These are phyloP conservation scores for Cardamine resedifolia DNA, from an alignment of 345 rosid species.

Conservation along the genomic window DNA sequence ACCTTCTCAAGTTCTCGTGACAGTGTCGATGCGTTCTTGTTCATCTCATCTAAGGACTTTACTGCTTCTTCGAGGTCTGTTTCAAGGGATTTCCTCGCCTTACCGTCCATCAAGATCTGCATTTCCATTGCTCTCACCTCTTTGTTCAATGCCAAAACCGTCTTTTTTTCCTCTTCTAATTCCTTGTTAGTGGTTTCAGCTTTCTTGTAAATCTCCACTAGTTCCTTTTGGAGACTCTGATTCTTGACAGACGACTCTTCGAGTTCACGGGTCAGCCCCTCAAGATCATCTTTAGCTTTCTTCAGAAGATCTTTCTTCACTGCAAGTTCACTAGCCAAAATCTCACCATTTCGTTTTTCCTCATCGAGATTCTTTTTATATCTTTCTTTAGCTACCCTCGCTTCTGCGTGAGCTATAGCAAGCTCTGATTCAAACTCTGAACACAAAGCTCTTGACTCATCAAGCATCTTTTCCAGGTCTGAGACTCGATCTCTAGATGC, in stretches of 20 bases:
- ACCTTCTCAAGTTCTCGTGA: constrained; percentile 67
- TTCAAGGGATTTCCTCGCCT: constrained; percentile 68
- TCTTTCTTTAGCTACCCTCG: constrained; percentile 44
- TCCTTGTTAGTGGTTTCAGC: constrained; percentile 58
- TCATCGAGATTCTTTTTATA: constrained; percentile 50
- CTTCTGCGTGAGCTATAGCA: constrained; percentile 51
- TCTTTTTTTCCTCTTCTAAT: constrained; percentile 54
- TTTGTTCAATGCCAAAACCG: constrained; percentile 50
- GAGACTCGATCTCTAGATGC: constrained; percentile 55
- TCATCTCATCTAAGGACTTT: constrained; percentile 84
- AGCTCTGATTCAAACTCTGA: constrained; percentile 66
- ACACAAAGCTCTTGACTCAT: constrained; percentile 47
- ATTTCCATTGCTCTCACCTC: constrained; percentile 66
- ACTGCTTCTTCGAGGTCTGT: constrained; percentile 82
- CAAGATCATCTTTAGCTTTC: constrained; percentile 54
- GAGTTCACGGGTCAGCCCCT: constrained; percentile 45
- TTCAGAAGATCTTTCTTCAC: constrained; percentile 51
- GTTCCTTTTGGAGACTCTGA: constrained; percentile 56
- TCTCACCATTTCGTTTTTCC: constrained; percentile 45
- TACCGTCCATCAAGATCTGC: constrained; percentile 62
- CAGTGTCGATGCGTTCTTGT: constrained; percentile 57
- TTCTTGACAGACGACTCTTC: constrained; percentile 48
- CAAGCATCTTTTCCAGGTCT: constrained; percentile 54
- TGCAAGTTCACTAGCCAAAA: constrained; percentile 52
- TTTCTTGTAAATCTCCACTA: constrained; percentile 58